A percentile compares a stretch with the other conserved stretches of the same genome.
Conservation (phyloP, 345 rosid genomes). For the Rhizophora mangle region DNA sequence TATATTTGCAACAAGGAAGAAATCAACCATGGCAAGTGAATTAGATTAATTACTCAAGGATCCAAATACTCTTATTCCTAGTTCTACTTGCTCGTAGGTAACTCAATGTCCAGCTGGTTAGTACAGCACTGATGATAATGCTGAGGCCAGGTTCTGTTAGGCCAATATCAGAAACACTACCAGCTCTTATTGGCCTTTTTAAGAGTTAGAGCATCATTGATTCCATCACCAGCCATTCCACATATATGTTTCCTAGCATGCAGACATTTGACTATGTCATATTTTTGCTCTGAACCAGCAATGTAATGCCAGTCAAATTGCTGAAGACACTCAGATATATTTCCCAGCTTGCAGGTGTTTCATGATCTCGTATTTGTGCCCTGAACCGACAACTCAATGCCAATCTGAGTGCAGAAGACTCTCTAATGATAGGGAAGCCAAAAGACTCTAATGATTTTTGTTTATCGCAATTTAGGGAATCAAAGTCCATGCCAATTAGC, state of each 20-base stretch:
- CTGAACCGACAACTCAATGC: constrained; percentile 22
- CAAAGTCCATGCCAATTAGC: too few relatives aligned
- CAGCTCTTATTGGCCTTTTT: constrained; percentile 74
- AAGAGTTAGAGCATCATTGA: constrained; percentile 68
- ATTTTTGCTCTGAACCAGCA: constrained; percentile 52
- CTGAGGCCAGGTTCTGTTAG: constrained; percentile 68
- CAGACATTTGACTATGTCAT: constrained; percentile 64
- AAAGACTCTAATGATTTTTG: too few relatives aligned
- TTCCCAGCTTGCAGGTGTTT: constrained; percentile 71
- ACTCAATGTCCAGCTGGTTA: constrained; percentile 45
- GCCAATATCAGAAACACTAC: constrained; percentile 68
- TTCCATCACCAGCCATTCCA: constrained; percentile 64
- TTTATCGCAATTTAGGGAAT: too few relatives aligned
- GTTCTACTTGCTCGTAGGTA: too few relatives aligned
- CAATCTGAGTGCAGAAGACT: not conserved
- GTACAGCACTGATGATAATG: constrained; percentile 60
- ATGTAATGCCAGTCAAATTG: not conserved
- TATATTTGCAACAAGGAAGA: constrained; percentile 50
- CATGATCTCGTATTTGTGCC: constrained; percentile 70
- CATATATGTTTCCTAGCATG: constrained; percentile 65
- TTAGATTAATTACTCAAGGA: not conserved
- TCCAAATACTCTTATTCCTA: not conserved
- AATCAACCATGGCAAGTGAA: constrained; percentile 8
- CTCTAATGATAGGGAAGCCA: too few relatives aligned
- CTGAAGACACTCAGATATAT: constrained; percentile 29